phyloP scores from a whole-genome alignment of 2,329 filamentous ascomycete genomes.

The Neonectria neomacrospora region DNA sequence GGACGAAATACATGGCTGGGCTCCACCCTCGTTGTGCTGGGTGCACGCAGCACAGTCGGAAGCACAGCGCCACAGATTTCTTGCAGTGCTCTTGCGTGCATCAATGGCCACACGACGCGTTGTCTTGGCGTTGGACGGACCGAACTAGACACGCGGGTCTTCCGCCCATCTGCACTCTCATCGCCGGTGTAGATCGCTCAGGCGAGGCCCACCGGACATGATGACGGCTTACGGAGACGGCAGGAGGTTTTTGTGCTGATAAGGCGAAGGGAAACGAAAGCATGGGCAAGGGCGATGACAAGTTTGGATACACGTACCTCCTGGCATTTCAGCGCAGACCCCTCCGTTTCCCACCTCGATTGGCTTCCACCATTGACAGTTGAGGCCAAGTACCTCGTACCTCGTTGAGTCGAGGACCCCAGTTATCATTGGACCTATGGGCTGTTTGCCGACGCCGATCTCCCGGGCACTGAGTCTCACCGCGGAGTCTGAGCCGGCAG shows the following conservation, averaged over 20 bases:
- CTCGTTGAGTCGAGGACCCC: background rate
- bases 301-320: constrained; percentile 12
- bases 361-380: background rate
- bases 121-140: constrained; percentile 18
- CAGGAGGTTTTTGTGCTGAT: background rate
- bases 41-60: constrained; percentile 25
- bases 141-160: constrained; percentile 19
- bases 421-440: constrained; percentile 16
- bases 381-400: constrained; percentile 1
- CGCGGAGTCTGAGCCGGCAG: background rate
- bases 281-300: background rate
- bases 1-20: constrained; percentile 21
- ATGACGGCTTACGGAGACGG: constrained; percentile 7
- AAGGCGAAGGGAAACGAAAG: background rate
- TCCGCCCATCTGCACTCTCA: constrained; percentile 17
- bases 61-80: constrained; percentile 30
- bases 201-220: constrained; percentile 1
- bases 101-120: constrained; percentile 9
- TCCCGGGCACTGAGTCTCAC: background rate
- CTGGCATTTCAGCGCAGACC: background rate
- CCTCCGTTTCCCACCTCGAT: background rate
- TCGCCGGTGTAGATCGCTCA: constrained; percentile 15
- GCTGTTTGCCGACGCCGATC: constrained; percentile 10
- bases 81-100: constrained; percentile 31
- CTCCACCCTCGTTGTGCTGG: constrained; percentile 23